Evolutionary conservation across 2,329 filamentous ascomycete species (phyloP).

Genomic region (Colletotrichum tanaceti): DNA sequence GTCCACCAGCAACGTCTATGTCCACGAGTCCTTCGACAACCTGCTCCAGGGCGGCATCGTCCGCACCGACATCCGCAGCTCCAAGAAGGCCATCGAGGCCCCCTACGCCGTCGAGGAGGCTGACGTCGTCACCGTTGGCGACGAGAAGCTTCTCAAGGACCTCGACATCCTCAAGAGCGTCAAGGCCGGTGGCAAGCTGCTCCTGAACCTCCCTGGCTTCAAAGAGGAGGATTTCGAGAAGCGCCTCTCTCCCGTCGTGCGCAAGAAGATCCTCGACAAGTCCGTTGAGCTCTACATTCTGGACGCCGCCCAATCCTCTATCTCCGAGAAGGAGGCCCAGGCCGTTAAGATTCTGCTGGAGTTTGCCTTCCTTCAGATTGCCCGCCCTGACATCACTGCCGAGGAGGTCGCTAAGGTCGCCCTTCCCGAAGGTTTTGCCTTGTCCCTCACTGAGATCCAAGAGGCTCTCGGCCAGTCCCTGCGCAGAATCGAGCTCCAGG

Average conservation of each 20-base stretch:
- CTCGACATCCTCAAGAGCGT: slow-evolving; percentile 79
- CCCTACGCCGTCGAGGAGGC: slow-evolving; percentile 84
- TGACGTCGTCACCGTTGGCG: slow-evolving; percentile 81
- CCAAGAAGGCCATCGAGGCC: slow-evolving; percentile 84
- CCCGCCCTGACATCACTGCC: slow-evolving; percentile 72
- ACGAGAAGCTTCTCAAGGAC: slow-evolving; percentile 80
- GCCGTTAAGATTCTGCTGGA: slow-evolving; percentile 78
- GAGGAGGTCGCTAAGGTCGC: slow-evolving; percentile 75
- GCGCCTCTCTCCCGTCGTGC: slow-evolving; percentile 77
- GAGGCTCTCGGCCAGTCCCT: slow-evolving; percentile 78
- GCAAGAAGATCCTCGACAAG: slow-evolving; percentile 78
- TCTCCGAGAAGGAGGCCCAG: slow-evolving; percentile 72
- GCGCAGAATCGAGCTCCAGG: slow-evolving; percentile 79
- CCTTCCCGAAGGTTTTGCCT: slow-evolving; percentile 62
- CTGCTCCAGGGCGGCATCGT: slow-evolving; percentile 80
- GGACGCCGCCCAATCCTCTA: slow-evolving; percentile 75
- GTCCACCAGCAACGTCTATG: slow-evolving; percentile 70
- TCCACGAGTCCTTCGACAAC: slow-evolving; percentile 73
- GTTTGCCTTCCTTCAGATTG: slow-evolving; percentile 84
- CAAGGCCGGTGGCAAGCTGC: slow-evolving; percentile 76
- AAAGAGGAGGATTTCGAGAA: slow-evolving; percentile 94
- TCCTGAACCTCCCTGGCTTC: slow-evolving; percentile 80
- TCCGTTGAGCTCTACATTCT: slow-evolving; percentile 78
- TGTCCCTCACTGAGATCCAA: slow-evolving; percentile 65
- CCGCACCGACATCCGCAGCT: slow-evolving; percentile 86